Base-by-base conservation (phyloP, 75 land plant species). In the Selaginella tamariscina region DNA sequence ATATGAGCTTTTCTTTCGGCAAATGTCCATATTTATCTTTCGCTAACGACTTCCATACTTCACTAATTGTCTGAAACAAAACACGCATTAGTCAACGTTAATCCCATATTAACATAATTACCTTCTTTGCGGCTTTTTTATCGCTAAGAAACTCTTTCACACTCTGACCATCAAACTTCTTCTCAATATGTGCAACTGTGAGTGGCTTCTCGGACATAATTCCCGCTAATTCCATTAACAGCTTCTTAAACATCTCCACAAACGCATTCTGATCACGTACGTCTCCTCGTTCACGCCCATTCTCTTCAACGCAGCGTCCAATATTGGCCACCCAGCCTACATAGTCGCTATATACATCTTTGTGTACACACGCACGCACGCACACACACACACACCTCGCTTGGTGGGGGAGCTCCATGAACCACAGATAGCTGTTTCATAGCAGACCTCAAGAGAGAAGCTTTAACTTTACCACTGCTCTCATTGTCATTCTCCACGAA, bases 101-200 rank as follows among this genome's bases (percentile, higher is more conserved):
- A 23, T 15, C 9, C 15, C 23, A 2, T 56, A 24, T 24, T 56
- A 5, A 56, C 27, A 56, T 32, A 56, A 32, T 23, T 5, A 88
- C 98, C 90, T 82, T 77, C 18, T 82, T 84, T 23, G 88, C 26
- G 27, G 85, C 86, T 44, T 73, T 72, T 64, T 82, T 84, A 72
- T 83, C 79, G 44, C 72, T 68, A 11, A 92, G 33, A 0, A 92
- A 70, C 27, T 76, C 69, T 56, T 62, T 78, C 27, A 92, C 81
- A 44, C 79, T 73, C 69, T 82, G 80, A 26, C 98, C 98, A 70
- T 92, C 83, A 56, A 81, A 88, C 0, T 72, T 82, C 64, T 86
- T 84, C 31, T 83, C 84, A 60, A 70, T 80, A 62, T 84, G 86
- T 0, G 94, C 98, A 26, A 86, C 89, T 13, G 84, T 84, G 2